Conservation (phyloP, 495 filamentous ascomycete species). For the Daldinia grandis region DNA sequence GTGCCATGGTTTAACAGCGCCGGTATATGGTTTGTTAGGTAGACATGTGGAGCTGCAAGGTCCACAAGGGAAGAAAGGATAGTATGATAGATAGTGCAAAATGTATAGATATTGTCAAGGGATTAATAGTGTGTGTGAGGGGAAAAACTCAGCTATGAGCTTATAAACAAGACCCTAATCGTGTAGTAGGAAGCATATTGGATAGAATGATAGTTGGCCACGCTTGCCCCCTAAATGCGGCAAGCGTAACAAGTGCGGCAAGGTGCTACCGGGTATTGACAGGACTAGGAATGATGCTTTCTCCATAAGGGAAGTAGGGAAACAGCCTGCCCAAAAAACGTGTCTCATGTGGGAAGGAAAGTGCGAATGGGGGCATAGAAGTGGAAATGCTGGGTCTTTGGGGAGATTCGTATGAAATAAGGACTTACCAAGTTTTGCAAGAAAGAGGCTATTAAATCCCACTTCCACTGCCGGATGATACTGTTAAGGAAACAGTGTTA, state of each 20-base stretch:
- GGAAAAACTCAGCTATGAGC: not conserved
- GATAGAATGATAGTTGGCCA: not conserved
- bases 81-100: not conserved
- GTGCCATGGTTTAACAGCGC: not conserved
- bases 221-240: not conserved
- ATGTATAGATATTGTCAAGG: not conserved
- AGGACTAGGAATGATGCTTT: not conserved
- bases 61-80: not conserved
- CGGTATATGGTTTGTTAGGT: not conserved
- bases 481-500: not conserved
- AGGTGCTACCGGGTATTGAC: not conserved
- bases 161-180: not conserved
- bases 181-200: not conserved
- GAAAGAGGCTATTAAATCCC: not conserved
- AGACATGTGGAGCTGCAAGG: not conserved
- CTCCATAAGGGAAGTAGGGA: not conserved
- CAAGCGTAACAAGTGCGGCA: not conserved
- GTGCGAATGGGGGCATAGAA: not conserved
- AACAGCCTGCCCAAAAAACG: not conserved
- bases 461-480: not conserved
- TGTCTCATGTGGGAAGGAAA: not conserved
- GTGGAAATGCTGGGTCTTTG: not conserved
- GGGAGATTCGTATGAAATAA: not conserved
- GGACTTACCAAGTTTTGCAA: not conserved
- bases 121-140: not conserved